phyloP scores from a whole-genome alignment of 371 early-diverging fungal genomes.

The Mucor racemosus region DNA sequence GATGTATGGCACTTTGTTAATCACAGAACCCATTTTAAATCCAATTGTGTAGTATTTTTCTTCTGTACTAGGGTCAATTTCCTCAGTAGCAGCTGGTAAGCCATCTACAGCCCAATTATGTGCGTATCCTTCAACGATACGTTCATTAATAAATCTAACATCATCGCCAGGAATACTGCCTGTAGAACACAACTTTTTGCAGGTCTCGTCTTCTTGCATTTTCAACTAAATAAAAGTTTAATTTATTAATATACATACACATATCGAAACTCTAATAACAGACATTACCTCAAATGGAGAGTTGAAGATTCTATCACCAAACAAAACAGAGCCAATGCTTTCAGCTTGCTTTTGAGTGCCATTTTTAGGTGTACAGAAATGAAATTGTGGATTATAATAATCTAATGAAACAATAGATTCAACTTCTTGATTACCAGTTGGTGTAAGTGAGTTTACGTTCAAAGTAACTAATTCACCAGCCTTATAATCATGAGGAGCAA shows the following conservation, averaged over 20 bases:
- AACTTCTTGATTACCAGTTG: conserved; percentile 60
- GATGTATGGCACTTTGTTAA: neutral
- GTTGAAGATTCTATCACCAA: conserved; percentile 93
- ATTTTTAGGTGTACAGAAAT: conserved; percentile 79
- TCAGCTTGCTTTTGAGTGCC: conserved; percentile 74
- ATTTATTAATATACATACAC: neutral
- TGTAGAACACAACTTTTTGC: conserved; percentile 70
- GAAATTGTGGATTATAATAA: conserved; percentile 82
- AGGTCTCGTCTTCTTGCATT: conserved; percentile 47
- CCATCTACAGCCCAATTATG: conserved; percentile 90
- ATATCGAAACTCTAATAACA: neutral
- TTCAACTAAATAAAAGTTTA: conserved; percentile 13
- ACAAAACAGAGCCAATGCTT: conserved; percentile 88
- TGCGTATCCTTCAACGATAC: conserved; percentile 80
- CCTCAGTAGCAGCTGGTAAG: conserved; percentile 81
- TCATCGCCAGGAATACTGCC: conserved; percentile 67
- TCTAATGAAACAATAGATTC: conserved; percentile 87
- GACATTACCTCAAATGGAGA: conserved; percentile 77
- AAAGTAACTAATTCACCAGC: conserved; percentile 71
- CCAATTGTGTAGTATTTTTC: conserved; percentile 77
- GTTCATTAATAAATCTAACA: conserved; percentile 83
- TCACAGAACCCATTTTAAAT: conserved; percentile 65
- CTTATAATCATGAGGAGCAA: conserved; percentile 87
- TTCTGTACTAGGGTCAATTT: conserved; percentile 58
- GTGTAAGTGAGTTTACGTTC: conserved; percentile 87